Conservation (phyloP, 495 filamentous ascomycete species). For the Penicillium cosmopolitanum region DNA sequence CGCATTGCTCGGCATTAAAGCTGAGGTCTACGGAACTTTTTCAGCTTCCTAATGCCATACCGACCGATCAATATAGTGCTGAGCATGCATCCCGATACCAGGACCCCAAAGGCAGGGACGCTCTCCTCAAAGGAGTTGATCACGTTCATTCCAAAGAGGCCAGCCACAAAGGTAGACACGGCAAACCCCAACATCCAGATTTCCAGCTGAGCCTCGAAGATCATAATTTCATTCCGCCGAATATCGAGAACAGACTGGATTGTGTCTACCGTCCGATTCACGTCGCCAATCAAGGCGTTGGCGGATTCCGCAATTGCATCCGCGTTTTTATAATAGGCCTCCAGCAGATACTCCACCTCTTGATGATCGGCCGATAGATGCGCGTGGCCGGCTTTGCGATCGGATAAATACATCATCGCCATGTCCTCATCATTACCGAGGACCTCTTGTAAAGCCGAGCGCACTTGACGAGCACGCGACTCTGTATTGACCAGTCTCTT, state of each 20-base stretch:
- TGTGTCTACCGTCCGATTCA: constrained; percentile 30
- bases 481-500: constrained; percentile 31
- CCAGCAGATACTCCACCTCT: constrained; percentile 40
- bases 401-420: constrained; percentile 48
- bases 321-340: constrained; percentile 38
- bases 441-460: constrained; percentile 30
- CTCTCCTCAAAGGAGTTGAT: constrained; percentile 37
- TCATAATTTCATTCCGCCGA: constrained; percentile 42
- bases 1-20: constrained; percentile 11
- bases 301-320: constrained; percentile 34
- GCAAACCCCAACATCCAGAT: constrained; percentile 37
- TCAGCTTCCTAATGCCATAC: constrained; percentile 29
- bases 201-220: constrained; percentile 37
- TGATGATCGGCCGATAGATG: constrained; percentile 36
- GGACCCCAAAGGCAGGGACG: constrained; percentile 26
- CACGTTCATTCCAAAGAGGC: constrained; percentile 41
- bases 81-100: constrained; percentile 20
- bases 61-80: constrained; percentile 21
- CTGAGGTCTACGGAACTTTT: constrained; percentile 24
- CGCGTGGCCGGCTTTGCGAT: constrained; percentile 35
- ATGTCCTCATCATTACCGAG: constrained; percentile 39
- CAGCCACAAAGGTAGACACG: constrained; percentile 35
- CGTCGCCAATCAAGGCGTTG: constrained; percentile 24
- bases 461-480: constrained; percentile 35
- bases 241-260: constrained; percentile 34